Evolutionary conservation across 441 rosid species (phyloP), one percentile per base, ranked within the genome.

Genomic region (Kokia cookei): DNA sequence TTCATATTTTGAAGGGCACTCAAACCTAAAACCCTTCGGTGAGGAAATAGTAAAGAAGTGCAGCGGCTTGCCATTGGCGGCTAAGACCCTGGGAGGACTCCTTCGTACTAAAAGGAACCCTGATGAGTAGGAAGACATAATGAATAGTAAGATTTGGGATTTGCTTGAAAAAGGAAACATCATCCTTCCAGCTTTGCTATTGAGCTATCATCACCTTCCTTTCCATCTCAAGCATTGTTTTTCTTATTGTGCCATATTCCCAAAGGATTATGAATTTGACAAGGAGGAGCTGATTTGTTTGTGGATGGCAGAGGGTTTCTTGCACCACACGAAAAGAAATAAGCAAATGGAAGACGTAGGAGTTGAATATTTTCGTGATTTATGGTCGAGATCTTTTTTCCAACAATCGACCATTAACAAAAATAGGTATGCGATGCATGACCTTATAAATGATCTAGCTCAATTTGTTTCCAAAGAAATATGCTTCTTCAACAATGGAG

Each of bases 261-360:
- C 83, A 2, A 73, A 74, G 51, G 83, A 58, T 59, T 71, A 71
- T 22, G 78, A 69, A 35, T 69, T 77, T 26, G 45, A 74, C 13
- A 62, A 53, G 72, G 63, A 68, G 19, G 65, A 70, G 13, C 35
- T 80, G 12, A 55, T 76, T 27, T 29, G 51, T 17, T 24, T 76
- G 12, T 80, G 83, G 83, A 80, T 69, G 73, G 83, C 80, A 15
- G 65, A 77, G 13, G 80, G 83, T 19, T 65, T 73, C 14, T 29
- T 80, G 43, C 63, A 60, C 5, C 69, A 35, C 19, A 5, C 59
- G 5, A 42, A 51, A 19, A 66, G 50, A 54, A 12, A 55, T 3
- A 73, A 24, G 48, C 27, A 40, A 14, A 65, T 73, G 59, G 69
- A 73, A 50, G 66, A 73, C 2, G 2, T 74, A 13, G 83, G 83